A percentile compares a stretch with the other conserved stretches of the same genome.
Evolutionary conservation across 805 yeast genomes (phyloP).

Genomic region (Kuraishia piskuri): DNA sequence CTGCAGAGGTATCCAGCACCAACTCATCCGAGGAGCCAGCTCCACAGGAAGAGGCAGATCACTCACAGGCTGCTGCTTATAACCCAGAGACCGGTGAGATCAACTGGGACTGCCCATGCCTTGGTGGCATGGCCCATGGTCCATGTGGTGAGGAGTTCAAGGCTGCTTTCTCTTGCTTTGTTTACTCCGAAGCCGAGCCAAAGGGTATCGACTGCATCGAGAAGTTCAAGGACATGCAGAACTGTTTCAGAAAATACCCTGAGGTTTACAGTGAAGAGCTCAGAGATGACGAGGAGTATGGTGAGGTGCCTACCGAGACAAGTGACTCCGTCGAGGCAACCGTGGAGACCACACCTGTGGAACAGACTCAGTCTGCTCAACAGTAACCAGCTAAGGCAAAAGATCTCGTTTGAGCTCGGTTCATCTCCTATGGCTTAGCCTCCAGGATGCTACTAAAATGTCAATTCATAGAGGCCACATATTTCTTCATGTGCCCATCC

Average conservation of each 20-base stretch:
- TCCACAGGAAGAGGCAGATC: constrained; percentile 22
- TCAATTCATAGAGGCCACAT: not conserved
- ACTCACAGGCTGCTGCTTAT: constrained; percentile 59
- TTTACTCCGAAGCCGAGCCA: constrained; percentile 89
- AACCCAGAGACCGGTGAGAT: constrained; percentile 97
- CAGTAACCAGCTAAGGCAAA: too few relatives aligned
- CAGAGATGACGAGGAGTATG: constrained; percentile 60
- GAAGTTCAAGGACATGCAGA: constrained; percentile 86
- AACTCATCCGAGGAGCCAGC: not conserved
- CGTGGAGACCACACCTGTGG: not conserved
- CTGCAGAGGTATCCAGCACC: not conserved
- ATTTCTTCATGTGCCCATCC: not conserved
- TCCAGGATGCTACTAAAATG: too few relatives aligned
- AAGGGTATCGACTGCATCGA: constrained; percentile 94
- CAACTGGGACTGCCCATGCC: constrained; percentile 99
- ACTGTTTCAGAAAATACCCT: constrained; percentile 87
- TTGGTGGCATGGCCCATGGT: constrained; percentile 98
- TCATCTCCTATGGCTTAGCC: too few relatives aligned
- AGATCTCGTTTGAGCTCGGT: too few relatives aligned
- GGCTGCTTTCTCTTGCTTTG: constrained; percentile 91
- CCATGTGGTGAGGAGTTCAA: constrained; percentile 97
- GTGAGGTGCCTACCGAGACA: constrained; percentile 11
- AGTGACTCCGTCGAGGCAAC: not conserved
- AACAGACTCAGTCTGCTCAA: not conserved
- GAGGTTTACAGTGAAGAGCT: constrained; percentile 91